Evolutionary conservation across 2,329 filamentous ascomycete species (phyloP).

Genomic region (Aspergillus arachidicola): DNA sequence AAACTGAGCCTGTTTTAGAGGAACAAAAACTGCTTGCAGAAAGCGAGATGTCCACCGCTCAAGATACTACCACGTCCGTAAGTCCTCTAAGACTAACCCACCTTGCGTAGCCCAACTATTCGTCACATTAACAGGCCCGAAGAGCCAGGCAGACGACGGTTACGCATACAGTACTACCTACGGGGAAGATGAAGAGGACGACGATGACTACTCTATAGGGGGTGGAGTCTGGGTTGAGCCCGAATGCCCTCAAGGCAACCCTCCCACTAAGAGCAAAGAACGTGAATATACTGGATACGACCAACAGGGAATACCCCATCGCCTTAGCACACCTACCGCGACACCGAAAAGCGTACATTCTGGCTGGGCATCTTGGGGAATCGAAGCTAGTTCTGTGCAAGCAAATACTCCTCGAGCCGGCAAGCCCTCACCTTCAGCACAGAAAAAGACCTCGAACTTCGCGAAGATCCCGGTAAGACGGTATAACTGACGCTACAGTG

Average conservation of each 20-base stretch:
- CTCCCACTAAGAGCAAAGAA: slow-evolving; percentile 5
- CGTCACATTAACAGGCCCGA: neutral
- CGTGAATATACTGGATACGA: slow-evolving; percentile 24
- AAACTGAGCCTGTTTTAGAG: slow-evolving; percentile 37
- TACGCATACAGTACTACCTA: slow-evolving; percentile 8
- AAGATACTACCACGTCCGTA: slow-evolving; percentile 13
- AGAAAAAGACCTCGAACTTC: slow-evolving; percentile 22
- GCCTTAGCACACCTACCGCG: neutral
- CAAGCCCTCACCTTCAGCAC: neutral
- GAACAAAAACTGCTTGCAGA: slow-evolving; percentile 30
- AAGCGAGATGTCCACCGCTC: slow-evolving; percentile 13
- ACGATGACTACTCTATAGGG: slow-evolving; percentile 14
- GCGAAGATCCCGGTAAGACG: slow-evolving; percentile 24
- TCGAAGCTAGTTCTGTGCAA: slow-evolving; percentile 4
- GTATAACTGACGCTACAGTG: neutral
- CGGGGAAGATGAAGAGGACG: slow-evolving; percentile 19
- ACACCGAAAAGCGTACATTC: neutral
- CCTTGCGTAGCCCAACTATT: neutral
- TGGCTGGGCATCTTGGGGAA: neutral
- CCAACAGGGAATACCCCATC: slow-evolving; percentile 19
- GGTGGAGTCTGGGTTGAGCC: slow-evolving; percentile 25
- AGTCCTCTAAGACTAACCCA: neutral
- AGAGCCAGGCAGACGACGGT: slow-evolving; percentile 21
- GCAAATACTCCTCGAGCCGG: neutral
- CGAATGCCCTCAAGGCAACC: neutral